Percentiles rank a stretch among this genome's conserved stretches.
Evolutionary conservation across 306 rosid genomes (phyloP).

Genomic region (Rubus idaeus): DNA sequence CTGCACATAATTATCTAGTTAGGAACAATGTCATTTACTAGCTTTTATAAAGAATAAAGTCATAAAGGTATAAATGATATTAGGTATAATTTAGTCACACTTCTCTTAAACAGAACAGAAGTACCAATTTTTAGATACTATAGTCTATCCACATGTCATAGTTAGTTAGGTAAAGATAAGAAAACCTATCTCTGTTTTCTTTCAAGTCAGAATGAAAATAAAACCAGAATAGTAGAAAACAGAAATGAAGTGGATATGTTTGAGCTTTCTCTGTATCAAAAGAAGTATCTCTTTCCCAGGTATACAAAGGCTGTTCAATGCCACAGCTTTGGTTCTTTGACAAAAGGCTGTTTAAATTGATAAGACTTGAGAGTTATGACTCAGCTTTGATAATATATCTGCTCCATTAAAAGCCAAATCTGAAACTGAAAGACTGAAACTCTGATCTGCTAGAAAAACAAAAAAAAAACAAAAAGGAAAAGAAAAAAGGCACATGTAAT

Average conservation of each 20-base stretch:
- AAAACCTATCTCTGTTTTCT: neutral
- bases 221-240: neutral
- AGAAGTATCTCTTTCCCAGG: neutral
- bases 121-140: neutral
- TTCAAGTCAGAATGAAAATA: neutral
- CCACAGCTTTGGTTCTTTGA: neutral
- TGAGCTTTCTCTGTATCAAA: neutral
- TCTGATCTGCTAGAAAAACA: neutral
- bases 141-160: neutral
- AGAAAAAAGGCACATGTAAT: neutral
- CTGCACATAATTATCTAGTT: neutral
- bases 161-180: neutral
- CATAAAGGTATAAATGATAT: neutral
- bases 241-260: neutral
- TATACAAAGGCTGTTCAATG: neutral
- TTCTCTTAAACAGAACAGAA: neutral
- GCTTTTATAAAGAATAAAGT: neutral
- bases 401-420: neutral
- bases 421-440: constrained; percentile 3
- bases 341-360: neutral
- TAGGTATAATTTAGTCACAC: neutral
- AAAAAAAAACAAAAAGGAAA: neutral
- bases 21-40: neutral
- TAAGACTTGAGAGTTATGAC: neutral
- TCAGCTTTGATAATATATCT: neutral